A percentile compares a stretch with the other conserved stretches of the same genome.
Conservation (phyloP, 108 stramenopile species). For the Cyclotella choctawhatcheeana region DNA sequence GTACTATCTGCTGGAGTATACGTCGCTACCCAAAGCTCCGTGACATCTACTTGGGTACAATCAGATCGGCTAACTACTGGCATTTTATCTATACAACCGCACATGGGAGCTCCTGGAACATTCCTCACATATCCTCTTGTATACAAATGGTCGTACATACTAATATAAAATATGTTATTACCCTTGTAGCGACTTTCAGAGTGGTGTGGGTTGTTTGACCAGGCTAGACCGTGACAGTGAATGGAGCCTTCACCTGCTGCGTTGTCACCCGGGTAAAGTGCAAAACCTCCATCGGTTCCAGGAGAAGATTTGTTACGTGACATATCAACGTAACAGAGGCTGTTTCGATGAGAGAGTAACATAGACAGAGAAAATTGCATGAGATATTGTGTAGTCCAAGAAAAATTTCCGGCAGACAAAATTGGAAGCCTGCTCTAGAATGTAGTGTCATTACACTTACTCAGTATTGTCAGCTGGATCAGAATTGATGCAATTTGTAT, state of each 20-base stretch:
- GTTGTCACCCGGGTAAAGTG: slow-evolving; percentile 41
- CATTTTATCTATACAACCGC: too few relatives aligned
- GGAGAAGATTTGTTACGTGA: slow-evolving; percentile 5
- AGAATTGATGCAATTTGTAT: slow-evolving; percentile 49
- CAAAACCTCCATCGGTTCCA: slow-evolving; percentile 14
- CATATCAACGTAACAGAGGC: slow-evolving; percentile 54
- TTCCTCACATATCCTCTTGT: slow-evolving; percentile 42
- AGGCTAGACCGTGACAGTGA: slow-evolving; percentile 67
- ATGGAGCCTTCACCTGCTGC: slow-evolving; percentile 45
- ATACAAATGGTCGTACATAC: slow-evolving; percentile 68
- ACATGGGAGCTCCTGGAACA: slow-evolving; percentile 42
- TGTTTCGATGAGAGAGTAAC: too few relatives aligned
- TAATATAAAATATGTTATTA: slow-evolving; percentile 61
- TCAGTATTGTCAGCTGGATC: slow-evolving; percentile 64
- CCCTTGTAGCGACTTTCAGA: slow-evolving; percentile 35
- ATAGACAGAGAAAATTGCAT: too few relatives aligned
- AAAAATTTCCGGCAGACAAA: too few relatives aligned
- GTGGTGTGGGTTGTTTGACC: slow-evolving; percentile 45
- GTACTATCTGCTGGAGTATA: too few relatives aligned
- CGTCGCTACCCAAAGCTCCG: too few relatives aligned
- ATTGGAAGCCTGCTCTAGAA: too few relatives aligned
- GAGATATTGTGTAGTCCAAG: too few relatives aligned
- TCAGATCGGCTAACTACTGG: too few relatives aligned
- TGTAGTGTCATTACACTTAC: too few relatives aligned
- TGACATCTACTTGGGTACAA: too few relatives aligned